Evolutionary conservation across 2,329 filamentous ascomycete species (phyloP), one percentile per base, ranked within the genome.

Genomic region (Diaporthe nobilis): DNA sequence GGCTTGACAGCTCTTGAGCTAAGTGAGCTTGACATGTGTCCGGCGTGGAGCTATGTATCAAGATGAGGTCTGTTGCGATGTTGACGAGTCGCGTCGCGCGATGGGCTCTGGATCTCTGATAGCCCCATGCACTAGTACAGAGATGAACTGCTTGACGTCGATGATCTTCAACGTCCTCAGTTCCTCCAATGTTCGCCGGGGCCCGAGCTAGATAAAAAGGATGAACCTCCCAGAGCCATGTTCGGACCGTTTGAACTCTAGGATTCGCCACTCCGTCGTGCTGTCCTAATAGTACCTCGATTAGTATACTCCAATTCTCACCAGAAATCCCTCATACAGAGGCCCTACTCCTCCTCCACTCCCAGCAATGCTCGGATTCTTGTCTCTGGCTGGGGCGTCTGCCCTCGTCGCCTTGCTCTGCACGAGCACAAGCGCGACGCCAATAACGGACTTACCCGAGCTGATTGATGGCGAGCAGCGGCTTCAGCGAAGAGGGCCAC

Each of bases 141-240:
- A 15, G 3, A 15, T 37, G 28, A 4, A 37, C 17, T 28, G 37
- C 15, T 44, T 49, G 25, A 65, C 42, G 28, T 47, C 61, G 9
- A 47, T 20, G 25, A 34, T 65, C 8, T 3, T 15, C 39, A 49
- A 17, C 61, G n/a, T 25, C 12, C 9, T 47, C 25, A 42, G 20
- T 15, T 63, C 8, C 25, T 63, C n/a, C n/a, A 12, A 22, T 28
- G 4, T 13, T 22, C 17, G 17, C 4, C 15, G 20, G 39, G 17
- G 42, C 42, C 10, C 61, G 28, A 65, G 17, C 61, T 28, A 65
- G 25, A 34, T 65, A 65, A 49, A 49, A 65, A 65, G 25, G 15
- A 2, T 15, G 51, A n/a, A 22, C 3, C 2, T 5, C 61, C 39
- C 25, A 31, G 17, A 4, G n/a, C 20, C 2, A 10, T 2, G 15